These are phyloP conservation scores for Scedosporium aurantiacum DNA, from an alignment of 2,329 filamentous ascomycete genomes.

Conservation along the genomic window DNA sequence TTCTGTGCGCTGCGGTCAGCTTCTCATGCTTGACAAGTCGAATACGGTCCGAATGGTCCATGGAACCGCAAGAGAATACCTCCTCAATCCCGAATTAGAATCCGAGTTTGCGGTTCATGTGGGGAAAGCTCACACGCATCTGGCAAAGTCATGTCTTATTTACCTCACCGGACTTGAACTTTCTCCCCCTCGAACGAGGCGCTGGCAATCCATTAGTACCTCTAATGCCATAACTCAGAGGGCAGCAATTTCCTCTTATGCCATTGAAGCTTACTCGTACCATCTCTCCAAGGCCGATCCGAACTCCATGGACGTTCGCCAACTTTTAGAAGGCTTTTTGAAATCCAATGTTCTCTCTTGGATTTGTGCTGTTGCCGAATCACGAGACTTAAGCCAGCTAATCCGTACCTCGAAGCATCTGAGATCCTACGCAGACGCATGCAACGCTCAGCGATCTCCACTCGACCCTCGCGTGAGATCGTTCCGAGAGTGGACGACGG, in stretches of 20 bases:
- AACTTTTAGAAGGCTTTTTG: constrained; percentile 7
- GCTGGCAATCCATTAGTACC: background rate
- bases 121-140: background rate
- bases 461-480: constrained; percentile 9
- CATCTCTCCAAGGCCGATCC: constrained; percentile 18
- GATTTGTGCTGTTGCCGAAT: background rate
- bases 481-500: constrained; percentile 17
- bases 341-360: constrained; percentile 5
- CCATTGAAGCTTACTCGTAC: constrained; percentile 20
- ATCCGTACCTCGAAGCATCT: background rate
- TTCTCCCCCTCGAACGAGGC: background rate
- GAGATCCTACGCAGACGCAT: background rate
- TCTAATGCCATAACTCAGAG: constrained; percentile 10
- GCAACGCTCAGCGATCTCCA: background rate
- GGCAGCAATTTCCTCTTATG: constrained; percentile 16
- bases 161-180: background rate
- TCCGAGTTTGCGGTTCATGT: background rate
- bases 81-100: constrained; percentile 10
- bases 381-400: background rate
- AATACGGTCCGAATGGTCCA: constrained; percentile 24
- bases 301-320: background rate
- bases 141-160: background rate
- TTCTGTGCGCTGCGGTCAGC: constrained; percentile 21
- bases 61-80: constrained; percentile 24
- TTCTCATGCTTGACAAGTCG: constrained; percentile 23